These are phyloP conservation scores for Bipolaris bicolor DNA, from an alignment of 2,329 filamentous ascomycete genomes.

Conservation along the genomic window DNA sequence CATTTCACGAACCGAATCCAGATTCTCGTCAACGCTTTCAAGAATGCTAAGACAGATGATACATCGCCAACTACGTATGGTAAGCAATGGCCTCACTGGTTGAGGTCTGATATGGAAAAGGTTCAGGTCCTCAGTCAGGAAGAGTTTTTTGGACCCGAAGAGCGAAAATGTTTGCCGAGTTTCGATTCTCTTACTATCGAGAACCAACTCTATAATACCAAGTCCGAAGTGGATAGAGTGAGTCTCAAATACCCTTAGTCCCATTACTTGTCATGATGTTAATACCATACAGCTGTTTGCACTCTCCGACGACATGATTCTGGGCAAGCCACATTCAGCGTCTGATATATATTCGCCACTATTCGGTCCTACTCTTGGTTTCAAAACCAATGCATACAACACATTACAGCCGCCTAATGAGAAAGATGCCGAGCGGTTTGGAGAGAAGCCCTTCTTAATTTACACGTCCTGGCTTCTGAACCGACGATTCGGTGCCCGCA, in stretches of 20 bases:
- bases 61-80: constrained; percentile 17
- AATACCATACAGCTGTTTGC: constrained; percentile 41
- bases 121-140: constrained; percentile 52
- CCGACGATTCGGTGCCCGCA: constrained; percentile 54
- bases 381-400: constrained; percentile 54
- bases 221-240: constrained; percentile 34
- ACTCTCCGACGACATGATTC: constrained; percentile 55
- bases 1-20: constrained; percentile 53
- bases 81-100: constrained; percentile 49
- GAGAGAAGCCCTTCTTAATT: constrained; percentile 54
- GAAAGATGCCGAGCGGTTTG: constrained; percentile 46
- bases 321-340: constrained; percentile 51
- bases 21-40: constrained; percentile 52
- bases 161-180: constrained; percentile 51
- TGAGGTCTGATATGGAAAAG: constrained; percentile 42
- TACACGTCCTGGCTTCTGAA: constrained; percentile 56
- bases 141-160: constrained; percentile 51
- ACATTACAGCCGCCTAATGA: constrained; percentile 45
- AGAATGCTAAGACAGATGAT: constrained; percentile 12
- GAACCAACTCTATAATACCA: constrained; percentile 53
- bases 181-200: constrained; percentile 55
- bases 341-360: constrained; percentile 55
- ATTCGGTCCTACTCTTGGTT: constrained; percentile 53
- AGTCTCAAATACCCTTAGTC: not conserved
- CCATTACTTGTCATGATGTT: not conserved